These are phyloP conservation scores for Penicillium sp. DNA, from an alignment of 2,329 filamentous ascomycete species.

Conservation along the genomic window DNA sequence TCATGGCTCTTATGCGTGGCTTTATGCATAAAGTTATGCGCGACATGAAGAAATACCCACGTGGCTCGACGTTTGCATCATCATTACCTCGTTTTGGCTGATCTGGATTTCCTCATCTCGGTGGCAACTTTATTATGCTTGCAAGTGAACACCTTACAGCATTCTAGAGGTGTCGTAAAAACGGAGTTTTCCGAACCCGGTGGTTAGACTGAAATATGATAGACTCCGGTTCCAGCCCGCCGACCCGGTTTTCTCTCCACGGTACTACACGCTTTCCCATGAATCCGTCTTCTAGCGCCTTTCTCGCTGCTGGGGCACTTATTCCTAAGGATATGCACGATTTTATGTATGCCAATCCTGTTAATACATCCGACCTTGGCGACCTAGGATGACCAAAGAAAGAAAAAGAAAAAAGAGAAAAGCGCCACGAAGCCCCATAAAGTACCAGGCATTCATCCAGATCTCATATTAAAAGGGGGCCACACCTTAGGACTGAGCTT, in stretches of 20 bases:
- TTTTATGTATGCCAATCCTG: constrained; percentile 9
- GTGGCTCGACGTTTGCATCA: constrained; percentile 9
- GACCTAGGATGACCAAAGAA: not conserved
- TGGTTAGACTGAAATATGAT: not conserved
- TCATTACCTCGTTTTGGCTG: not conserved
- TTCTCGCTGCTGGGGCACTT: not conserved
- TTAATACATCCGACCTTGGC: constrained; percentile 7
- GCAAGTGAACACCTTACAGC: not conserved
- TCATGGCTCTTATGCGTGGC: constrained; percentile 8
- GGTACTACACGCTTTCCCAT: not conserved
- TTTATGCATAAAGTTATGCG: not conserved
- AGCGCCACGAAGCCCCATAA: constrained; percentile 7
- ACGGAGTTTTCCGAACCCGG: not conserved
- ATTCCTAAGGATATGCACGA: constrained; percentile 9
- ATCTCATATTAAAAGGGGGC: constrained; percentile 2
- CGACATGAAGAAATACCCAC: too few relatives aligned
- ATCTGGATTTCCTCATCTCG: not conserved
- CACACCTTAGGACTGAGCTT: not conserved
- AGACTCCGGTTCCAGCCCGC: not conserved
- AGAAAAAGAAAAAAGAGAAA: constrained; percentile 3
- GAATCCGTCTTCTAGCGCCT: not conserved
- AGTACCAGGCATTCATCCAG: not conserved
- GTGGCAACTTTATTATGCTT: too few relatives aligned
- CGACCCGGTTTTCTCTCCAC: not conserved
- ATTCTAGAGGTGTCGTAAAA: not conserved